Conservation (phyloP, 345 rosid genomes). For the Dimocarpus longan region DNA sequence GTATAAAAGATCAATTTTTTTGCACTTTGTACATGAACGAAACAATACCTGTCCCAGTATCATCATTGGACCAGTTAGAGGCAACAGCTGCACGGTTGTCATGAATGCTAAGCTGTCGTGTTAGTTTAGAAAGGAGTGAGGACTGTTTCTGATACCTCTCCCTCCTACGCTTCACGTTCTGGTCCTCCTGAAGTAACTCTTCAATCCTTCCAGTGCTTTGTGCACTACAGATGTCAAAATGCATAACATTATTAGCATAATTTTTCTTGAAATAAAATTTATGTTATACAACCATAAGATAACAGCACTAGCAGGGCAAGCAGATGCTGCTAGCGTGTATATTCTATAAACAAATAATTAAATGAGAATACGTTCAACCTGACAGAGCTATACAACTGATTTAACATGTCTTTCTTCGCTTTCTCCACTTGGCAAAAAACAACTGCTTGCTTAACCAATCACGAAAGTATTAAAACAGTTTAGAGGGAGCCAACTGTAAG, state of each 20-base stretch:
- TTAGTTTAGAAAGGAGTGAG: slow-evolving; percentile 76
- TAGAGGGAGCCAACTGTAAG: background rate
- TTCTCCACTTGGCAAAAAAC: slow-evolving; percentile 98
- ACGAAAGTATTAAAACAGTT: slow-evolving; percentile 6
- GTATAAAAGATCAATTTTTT: background rate
- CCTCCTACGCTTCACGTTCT: slow-evolving; percentile 73
- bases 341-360: background rate
- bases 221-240: slow-evolving; percentile 41
- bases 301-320: background rate
- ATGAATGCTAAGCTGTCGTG: slow-evolving; percentile 82
- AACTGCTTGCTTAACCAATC: slow-evolving; percentile 69
- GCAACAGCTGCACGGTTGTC: slow-evolving; percentile 87
- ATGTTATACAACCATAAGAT: background rate
- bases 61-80: slow-evolving; percentile 67
- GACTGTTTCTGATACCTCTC: slow-evolving; percentile 81
- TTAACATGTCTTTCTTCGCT: slow-evolving; percentile 95
- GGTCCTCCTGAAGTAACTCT: slow-evolving; percentile 89
- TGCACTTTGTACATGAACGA: background rate
- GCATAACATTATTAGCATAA: background rate
- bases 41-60: slow-evolving; percentile 50
- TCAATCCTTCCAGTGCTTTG: slow-evolving; percentile 79
- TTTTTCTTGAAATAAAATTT: background rate
- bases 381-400: slow-evolving; percentile 84
- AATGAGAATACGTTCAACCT: slow-evolving; percentile 46
- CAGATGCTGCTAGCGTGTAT: background rate